phyloP scores from a whole-genome alignment of 371 early-diverging fungal genomes.

The Apophysomyces variabilis region DNA sequence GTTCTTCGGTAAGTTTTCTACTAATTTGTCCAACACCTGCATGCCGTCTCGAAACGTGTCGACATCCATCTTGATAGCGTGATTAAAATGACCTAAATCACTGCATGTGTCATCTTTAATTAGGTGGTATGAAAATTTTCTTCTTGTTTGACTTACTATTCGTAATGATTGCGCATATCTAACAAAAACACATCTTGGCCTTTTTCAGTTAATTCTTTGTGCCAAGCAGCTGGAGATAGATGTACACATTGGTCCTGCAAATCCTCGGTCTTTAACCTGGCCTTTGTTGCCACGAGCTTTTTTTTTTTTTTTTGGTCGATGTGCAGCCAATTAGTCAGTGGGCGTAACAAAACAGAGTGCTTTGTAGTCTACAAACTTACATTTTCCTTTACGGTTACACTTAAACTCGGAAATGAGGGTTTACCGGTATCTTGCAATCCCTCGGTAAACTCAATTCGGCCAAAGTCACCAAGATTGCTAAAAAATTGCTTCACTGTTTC shows the following conservation, averaged over 20 bases:
- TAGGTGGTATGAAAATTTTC: background rate
- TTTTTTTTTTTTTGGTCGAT: background rate
- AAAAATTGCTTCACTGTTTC: constrained; percentile 48
- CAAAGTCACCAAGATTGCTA: constrained; percentile 26
- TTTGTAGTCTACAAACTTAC: constrained; percentile 28
- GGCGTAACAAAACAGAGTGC: background rate
- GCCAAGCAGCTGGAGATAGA: constrained; percentile 70
- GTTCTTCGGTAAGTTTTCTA: constrained; percentile 29
- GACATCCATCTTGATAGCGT: constrained; percentile 70
- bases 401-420: constrained; percentile 65
- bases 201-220: constrained; percentile 51
- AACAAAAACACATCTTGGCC: constrained; percentile 47
- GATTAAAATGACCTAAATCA: constrained; percentile 69
- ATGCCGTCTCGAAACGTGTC: constrained; percentile 76
- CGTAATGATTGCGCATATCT: constrained; percentile 84
- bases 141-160: constrained; percentile 51
- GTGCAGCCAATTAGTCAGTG: background rate
- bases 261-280: constrained; percentile 49
- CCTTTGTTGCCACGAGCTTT: constrained; percentile 62
- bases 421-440: constrained; percentile 59
- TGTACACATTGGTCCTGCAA: constrained; percentile 62
- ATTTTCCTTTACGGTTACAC: constrained; percentile 65
- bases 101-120: constrained; percentile 27
- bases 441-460: constrained; percentile 58
- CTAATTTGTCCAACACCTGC: constrained; percentile 36